Percentiles rank a stretch among this genome's conserved stretches.
Conservation (phyloP, 1,284 basidiomycete species). For the Kwoniella shivajii region DNA sequence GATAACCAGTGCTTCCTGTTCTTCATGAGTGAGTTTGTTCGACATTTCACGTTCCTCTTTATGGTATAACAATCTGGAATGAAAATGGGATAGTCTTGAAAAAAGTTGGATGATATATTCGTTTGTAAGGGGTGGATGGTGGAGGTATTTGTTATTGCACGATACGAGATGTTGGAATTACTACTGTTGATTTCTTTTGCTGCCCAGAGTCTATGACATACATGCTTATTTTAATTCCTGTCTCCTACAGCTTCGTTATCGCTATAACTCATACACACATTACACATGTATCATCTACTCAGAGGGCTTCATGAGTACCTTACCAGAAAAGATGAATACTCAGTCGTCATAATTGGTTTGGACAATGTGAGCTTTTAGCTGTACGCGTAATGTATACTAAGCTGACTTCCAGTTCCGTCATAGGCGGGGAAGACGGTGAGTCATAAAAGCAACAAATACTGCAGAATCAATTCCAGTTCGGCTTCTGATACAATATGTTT, state of each 20-base stretch:
- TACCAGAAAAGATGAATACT: slow-evolving; percentile 91
- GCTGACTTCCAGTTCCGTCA: background rate
- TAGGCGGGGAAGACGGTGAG: slow-evolving; percentile 84
- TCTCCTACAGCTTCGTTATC: too few species aligned
- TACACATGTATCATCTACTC: slow-evolving; percentile 82
- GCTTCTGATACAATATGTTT: background rate
- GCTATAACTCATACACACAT: too few species aligned
- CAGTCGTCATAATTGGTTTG: slow-evolving; percentile 82
- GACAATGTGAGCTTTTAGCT: slow-evolving; percentile 51
- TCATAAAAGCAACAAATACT: background rate
- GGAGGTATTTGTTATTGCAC: background rate
- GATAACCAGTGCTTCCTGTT: slow-evolving; percentile 50
- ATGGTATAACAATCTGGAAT: background rate
- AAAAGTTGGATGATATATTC: background rate
- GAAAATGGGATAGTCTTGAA: background rate
- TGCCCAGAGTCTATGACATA: too few species aligned
- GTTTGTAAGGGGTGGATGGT: background rate
- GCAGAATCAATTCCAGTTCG: background rate
- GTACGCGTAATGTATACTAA: background rate
- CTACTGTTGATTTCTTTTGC: too few species aligned
- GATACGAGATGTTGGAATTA: slow-evolving; percentile 7
- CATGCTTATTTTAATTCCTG: too few species aligned
- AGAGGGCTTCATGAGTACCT: slow-evolving; percentile 86
- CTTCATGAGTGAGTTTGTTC: slow-evolving; percentile 14
- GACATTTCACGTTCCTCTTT: background rate